phyloP scores from a whole-genome alignment of 495 filamentous ascomycete species.

The Hypoxylon lienhwacheense region DNA sequence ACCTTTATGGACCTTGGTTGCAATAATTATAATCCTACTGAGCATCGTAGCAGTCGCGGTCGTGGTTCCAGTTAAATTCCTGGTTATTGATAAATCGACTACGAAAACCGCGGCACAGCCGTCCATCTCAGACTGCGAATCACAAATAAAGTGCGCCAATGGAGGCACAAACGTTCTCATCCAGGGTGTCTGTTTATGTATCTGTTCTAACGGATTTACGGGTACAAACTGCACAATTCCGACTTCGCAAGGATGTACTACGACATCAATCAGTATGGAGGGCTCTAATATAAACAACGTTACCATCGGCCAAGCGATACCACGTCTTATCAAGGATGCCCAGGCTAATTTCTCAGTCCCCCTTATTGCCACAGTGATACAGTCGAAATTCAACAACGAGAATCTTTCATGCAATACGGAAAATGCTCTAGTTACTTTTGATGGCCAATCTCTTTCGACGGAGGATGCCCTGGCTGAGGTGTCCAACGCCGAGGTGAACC shows the following conservation, averaged over 20 bases:
- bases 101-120: conserved; percentile 34
- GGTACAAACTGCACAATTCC: conserved; percentile 69
- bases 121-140: conserved; percentile 54
- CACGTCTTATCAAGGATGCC: conserved; percentile 66
- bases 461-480: conserved; percentile 33
- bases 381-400: conserved; percentile 73
- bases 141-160: conserved; percentile 66
- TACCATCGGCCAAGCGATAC: conserved; percentile 78
- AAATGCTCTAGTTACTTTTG: conserved; percentile 85
- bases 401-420: conserved; percentile 77
- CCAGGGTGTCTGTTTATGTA: conserved; percentile 72
- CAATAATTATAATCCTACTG: conserved; percentile 67
- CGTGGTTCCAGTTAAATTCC: conserved; percentile 80
- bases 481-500: conserved; percentile 9
- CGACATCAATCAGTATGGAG: conserved; percentile 55
- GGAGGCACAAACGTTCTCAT: conserved; percentile 74
- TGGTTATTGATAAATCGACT: conserved; percentile 64
- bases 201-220: conserved; percentile 84
- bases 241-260: conserved; percentile 70
- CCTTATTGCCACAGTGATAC: conserved; percentile 64
- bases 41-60: conserved; percentile 83
- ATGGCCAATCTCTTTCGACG: conserved; percentile 51
- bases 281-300: conserved; percentile 62
- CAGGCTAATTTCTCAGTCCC: conserved; percentile 72
- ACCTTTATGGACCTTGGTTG: conserved; percentile 75